phyloP scores from a whole-genome alignment of 495 filamentous ascomycete species.

The Podospora conica region DNA sequence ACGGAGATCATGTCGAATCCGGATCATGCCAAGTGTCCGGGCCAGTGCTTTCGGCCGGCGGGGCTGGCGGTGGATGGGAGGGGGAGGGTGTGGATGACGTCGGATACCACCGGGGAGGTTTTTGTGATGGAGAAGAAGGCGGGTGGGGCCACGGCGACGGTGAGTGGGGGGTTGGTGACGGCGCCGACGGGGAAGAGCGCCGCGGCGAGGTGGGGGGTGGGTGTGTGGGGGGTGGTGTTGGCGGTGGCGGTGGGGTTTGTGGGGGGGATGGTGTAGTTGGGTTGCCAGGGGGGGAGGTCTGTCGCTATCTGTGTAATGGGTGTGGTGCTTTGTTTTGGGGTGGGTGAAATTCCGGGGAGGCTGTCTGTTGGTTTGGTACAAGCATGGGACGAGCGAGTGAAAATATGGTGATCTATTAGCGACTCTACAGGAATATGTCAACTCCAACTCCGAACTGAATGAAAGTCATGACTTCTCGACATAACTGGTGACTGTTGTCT shows the following conservation, averaged over 20 bases:
- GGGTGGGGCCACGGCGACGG: constrained; percentile 11
- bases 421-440: background rate
- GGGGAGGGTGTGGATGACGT: constrained; percentile 43
- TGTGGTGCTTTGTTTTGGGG: background rate
- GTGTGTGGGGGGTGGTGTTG: constrained; percentile 5
- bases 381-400: too few relatives aligned
- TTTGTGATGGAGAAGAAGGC: constrained; percentile 33
- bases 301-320: background rate
- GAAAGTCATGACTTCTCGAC: too few relatives aligned
- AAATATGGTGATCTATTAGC: background rate
- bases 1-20: constrained; percentile 44
- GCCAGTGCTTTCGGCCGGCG: constrained; percentile 46
- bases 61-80: constrained; percentile 41
- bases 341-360: too few relatives aligned
- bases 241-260: background rate
- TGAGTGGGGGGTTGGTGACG: constrained; percentile 17
- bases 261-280: constrained; percentile 1
- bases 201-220: background rate
- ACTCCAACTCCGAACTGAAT: background rate
- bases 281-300: background rate
- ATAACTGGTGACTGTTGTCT: too few relatives aligned
- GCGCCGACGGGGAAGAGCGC: constrained; percentile 3
- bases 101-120: constrained; percentile 48
- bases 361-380: too few relatives aligned
- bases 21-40: constrained; percentile 38